A percentile compares a stretch with the other conserved stretches of the same genome.
Conservation (phyloP, 2,329 filamentous ascomycete species). For the Aspergillus awamori region DNA sequence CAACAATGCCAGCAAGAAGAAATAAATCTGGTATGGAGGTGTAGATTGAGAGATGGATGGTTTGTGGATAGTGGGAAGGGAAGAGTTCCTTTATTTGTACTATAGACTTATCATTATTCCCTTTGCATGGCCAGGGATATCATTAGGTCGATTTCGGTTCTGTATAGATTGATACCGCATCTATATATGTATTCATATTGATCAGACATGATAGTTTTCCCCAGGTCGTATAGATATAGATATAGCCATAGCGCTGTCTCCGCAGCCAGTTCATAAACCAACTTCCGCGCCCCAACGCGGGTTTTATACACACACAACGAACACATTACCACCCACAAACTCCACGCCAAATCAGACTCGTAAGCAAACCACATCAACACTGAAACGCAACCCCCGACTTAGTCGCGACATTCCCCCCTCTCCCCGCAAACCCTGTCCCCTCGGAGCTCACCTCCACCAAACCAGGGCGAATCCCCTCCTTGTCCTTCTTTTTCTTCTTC, state of each 20-base stretch:
- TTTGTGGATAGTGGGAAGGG: neutral
- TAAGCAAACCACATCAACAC: slow-evolving; percentile 55
- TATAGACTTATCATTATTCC: neutral
- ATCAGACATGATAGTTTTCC: neutral
- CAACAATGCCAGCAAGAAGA: slow-evolving; percentile 58
- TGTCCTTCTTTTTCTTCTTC: slow-evolving; percentile 44
- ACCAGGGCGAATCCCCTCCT: slow-evolving; percentile 67
- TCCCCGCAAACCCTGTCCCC: slow-evolving; percentile 88
- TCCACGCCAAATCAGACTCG: neutral
- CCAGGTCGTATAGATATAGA: neutral
- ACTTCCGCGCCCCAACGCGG: neutral
- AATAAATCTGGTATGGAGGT: slow-evolving; percentile 10
- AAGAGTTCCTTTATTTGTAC: neutral
- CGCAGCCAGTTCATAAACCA: neutral
- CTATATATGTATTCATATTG: neutral
- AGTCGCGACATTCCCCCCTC: slow-evolving; percentile 80
- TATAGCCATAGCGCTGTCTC: neutral
- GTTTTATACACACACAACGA: neutral
- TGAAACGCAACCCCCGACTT: slow-evolving; percentile 80
- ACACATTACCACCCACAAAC: neutral
- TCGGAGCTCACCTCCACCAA: slow-evolving; percentile 80
- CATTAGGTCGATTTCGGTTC: neutral
- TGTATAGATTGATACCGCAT: neutral
- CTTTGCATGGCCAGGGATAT: neutral
- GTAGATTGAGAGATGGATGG: neutral